These are phyloP conservation scores for Diplotaxis tenuifolia DNA, from an alignment of 345 rosid genomes.

Conservation along the genomic window DNA sequence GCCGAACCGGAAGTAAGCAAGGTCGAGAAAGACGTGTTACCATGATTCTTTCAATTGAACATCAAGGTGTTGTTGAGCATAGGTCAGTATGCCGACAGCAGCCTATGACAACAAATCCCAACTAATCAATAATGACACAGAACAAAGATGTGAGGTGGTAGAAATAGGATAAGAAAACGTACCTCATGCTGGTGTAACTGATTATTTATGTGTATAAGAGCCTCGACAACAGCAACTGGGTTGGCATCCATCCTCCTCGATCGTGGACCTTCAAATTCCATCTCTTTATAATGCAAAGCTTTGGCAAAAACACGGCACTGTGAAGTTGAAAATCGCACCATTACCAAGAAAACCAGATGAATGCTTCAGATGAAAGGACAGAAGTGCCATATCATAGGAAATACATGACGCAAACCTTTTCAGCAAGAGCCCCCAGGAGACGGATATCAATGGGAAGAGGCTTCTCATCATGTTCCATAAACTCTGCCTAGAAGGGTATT, in stretches of 20 bases:
- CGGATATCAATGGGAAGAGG: slow-evolving; percentile 99
- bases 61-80: slow-evolving; percentile 84
- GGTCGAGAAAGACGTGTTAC: slow-evolving; percentile 42
- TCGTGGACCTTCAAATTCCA: slow-evolving; percentile 95
- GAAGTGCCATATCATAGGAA: slow-evolving; percentile 15
- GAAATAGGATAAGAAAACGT: slow-evolving; percentile 8
- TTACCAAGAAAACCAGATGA: slow-evolving; percentile 7
- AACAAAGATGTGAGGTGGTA: slow-evolving; percentile 12
- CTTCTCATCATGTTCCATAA: slow-evolving; percentile 99
- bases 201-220: slow-evolving; percentile 96
- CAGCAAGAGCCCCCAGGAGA: slow-evolving; percentile 98
- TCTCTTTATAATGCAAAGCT: slow-evolving; percentile 98
- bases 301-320: slow-evolving; percentile 98
- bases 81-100: slow-evolving; percentile 97
- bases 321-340: slow-evolving; percentile 12
- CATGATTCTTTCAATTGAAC: slow-evolving; percentile 98
- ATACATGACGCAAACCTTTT: slow-evolving; percentile 59
- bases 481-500: slow-evolving; percentile 73
- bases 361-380: slow-evolving; percentile 8
- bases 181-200: slow-evolving; percentile 99
- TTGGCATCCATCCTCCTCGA: slow-evolving; percentile 89
- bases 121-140: slow-evolving; percentile 24
- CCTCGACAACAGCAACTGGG: slow-evolving; percentile 97
- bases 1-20: slow-evolving; percentile 12
- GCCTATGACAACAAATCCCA: slow-evolving; percentile 50